Base-by-base conservation (phyloP, 2,329 filamentous ascomycete genomes). In the Paecilomyces niveus region DNA sequence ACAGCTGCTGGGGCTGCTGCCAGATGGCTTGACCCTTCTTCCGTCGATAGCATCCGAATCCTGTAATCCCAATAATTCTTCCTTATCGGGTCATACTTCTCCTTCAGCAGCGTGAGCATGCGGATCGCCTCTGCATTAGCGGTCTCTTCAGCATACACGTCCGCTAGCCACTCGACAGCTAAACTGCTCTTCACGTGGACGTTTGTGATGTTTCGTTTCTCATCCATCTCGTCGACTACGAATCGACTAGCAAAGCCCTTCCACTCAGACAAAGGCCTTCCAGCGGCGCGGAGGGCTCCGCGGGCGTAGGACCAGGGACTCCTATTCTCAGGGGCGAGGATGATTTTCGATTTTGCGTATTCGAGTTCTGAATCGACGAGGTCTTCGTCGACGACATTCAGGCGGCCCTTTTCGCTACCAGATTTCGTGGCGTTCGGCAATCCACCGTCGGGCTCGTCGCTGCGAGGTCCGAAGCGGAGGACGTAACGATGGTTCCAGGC, bases 401-500 rank as follows among this genome's bases (percentile, higher is more conserved):
- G 61, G 4, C 65, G 64, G 3, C 72, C 72, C 59, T 72, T 72
- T 15, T 69, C 65, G 3, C 60, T 60, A 1, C 65, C 58, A 1
- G 60, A 8, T 10, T 62, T 51, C 22, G 39, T 53, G 57, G 60
- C 63, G 29, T 71, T 68, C 13, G 67, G 66, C 70, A 76, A 63
- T 63, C 77, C 68, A 59, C 74, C 60, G 65, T 73, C 63, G 62
- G 70, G 72, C 59, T 75, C 76, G 24, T 73, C 67, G 33, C 72
- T 71, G 10, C 77, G 21, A 81, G 87, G 79, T 82, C 79, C 71
- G 83, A 97, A 96, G 18, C 93, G 85, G n/a, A 97, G 73, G 73
- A 93, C 96, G 81, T 94, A 97, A 55, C 94, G 87, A 79, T 99
- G 93, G 64, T 93, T 95, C 94, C 94, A 99, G 15, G 93, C 94